A percentile compares a stretch with the other conserved stretches of the same genome.
phyloP scores from a whole-genome alignment of 331 rosid species.

The Malus hybrid region DNA sequence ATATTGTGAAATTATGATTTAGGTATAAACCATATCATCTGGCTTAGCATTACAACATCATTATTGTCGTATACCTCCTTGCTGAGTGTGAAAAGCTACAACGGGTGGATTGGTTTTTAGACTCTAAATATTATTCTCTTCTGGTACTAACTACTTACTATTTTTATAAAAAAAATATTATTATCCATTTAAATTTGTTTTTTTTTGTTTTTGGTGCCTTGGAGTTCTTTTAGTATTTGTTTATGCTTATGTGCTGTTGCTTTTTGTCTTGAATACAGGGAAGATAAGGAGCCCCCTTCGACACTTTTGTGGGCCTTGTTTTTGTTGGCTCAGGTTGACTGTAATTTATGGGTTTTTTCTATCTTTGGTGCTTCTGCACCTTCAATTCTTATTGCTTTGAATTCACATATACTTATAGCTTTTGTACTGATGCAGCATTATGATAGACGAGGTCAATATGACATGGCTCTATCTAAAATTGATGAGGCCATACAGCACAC shows the following conservation, averaged over 20 bases:
- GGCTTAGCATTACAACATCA: background rate
- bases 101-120: background rate
- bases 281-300: slow-evolving; percentile 85
- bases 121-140: background rate
- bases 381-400: background rate
- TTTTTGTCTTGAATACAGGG: slow-evolving; percentile 36
- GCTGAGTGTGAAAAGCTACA: background rate
- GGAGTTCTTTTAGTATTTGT: slow-evolving; percentile 15
- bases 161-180: too few species aligned
- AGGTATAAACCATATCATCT: background rate
- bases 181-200: background rate
- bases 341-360: background rate
- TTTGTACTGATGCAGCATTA: slow-evolving; percentile 70
- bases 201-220: background rate
- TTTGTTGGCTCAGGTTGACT: slow-evolving; percentile 85
- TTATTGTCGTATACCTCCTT: background rate
- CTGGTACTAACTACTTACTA: background rate
- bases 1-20: background rate
- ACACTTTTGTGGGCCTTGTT: slow-evolving; percentile 92
- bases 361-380: background rate
- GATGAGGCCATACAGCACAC: slow-evolving; percentile 86
- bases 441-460: slow-evolving; percentile 83
- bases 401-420: slow-evolving; percentile 8
- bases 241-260: slow-evolving; percentile 7
- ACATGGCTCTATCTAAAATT: slow-evolving; percentile 72